phyloP scores from a whole-genome alignment of 768 basidiomycete genomes.

The Boletellus ananas region DNA sequence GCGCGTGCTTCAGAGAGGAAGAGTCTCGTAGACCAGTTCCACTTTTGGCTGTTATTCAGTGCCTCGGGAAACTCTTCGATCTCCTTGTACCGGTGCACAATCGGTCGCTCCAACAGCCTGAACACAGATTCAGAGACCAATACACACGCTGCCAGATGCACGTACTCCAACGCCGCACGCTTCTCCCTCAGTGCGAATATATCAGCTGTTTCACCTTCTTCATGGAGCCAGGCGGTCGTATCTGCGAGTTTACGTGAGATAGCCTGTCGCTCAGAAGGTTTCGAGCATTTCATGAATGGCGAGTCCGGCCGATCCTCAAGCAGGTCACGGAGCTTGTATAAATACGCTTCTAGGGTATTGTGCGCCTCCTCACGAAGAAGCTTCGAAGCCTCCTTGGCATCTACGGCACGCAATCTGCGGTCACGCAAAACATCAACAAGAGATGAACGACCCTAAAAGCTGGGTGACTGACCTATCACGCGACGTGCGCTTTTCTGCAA shows the following conservation, averaged over 20 bases:
- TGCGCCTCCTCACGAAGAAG: conserved; percentile 81
- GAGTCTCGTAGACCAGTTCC: conserved; percentile 82
- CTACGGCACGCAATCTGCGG: conserved; percentile 71
- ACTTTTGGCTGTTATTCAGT: conserved; percentile 79
- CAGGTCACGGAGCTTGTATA: conserved; percentile 88
- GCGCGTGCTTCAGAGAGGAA: conserved; percentile 79
- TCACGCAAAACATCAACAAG: conserved; percentile 4
- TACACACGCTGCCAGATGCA: neutral
- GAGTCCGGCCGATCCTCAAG: conserved; percentile 62
- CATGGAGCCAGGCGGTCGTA: conserved; percentile 77
- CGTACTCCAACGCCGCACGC: conserved; percentile 81
- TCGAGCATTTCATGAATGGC: conserved; percentile 85
- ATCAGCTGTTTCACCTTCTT: conserved; percentile 79
- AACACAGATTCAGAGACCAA: conserved; percentile 4
- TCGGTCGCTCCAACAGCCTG: conserved; percentile 75
- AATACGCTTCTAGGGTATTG: conserved; percentile 86
- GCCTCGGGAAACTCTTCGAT: conserved; percentile 80
- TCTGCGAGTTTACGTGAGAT: conserved; percentile 68
- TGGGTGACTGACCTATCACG: conserved; percentile 57
- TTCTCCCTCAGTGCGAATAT: conserved; percentile 72
- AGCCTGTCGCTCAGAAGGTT: conserved; percentile 60
- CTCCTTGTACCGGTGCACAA: conserved; percentile 86
- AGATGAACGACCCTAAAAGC: neutral
- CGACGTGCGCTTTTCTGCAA: conserved; percentile 69
- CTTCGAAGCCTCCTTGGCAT: conserved; percentile 73